Base-by-base conservation (phyloP, 2,329 filamentous ascomycete species). In the Exserohilum rostratum region DNA sequence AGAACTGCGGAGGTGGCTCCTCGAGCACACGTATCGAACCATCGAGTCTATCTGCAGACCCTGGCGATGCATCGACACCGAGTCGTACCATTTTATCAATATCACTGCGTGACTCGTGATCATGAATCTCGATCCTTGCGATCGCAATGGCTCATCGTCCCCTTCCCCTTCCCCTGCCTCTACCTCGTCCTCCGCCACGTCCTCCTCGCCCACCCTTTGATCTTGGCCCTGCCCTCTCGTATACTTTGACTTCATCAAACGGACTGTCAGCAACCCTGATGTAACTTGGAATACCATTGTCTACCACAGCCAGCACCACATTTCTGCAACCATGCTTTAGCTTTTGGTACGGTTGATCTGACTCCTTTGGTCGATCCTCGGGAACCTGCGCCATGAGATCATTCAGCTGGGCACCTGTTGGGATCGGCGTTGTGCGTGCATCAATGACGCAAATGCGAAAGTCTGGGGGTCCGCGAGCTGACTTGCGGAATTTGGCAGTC, bases 211-310 rank as follows among this genome's bases (percentile, higher is more conserved):
- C 66, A 71, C 80, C 60, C 71, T 76, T 66, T 34, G 75, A 66
- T 50, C 72, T 39, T 57, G 62, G 61, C 67, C 61, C 57, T 3
- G 50, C 38, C 55, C 67, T 70, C 68, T 87, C 85, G 66, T 86
- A 91, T 33, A 96, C 68, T 72, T 78, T 85, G 74, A 96, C 91
- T 58, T 70, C 66, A 1, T 72, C 88, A 76, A 97, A 97, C 0
- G 87, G 88, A 10, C 87, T 87, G 78, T 98, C 92, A 1, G 85
- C 86, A 54, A 97, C 82, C 20, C 90, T 81, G 67, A 97, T 80
- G 71, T 93, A 98, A 73, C 93, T 98, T 40, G 93, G 89, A 18
- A 98, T 83, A 0, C 95, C 95, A 59, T 91, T 85, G 72, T 98
- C 95, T 30, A 97, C 92, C 2, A 98, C 85, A 0, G 93, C 95